Conservation (phyloP, 225 moss, liverwort and hornwort genomes). For the Physcomitrium patens region DNA sequence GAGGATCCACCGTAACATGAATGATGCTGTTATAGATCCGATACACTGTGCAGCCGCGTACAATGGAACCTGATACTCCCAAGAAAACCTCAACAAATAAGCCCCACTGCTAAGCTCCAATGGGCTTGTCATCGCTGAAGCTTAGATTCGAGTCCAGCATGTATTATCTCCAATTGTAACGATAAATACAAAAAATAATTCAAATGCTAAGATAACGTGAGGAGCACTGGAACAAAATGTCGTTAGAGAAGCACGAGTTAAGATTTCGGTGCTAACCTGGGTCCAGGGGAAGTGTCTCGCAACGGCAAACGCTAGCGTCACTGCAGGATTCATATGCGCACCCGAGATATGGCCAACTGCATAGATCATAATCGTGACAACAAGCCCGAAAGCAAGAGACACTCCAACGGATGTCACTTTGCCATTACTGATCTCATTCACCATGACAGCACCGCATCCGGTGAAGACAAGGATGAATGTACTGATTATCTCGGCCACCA, state of each 20-base stretch:
- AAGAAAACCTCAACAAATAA: background rate
- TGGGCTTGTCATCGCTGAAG: no score
- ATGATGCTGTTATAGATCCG: constrained; percentile 55
- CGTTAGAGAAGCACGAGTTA: no score
- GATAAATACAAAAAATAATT: no score
- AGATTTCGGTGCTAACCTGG: constrained; percentile 25
- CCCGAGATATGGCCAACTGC: constrained; percentile 63
- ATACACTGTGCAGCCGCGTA: constrained; percentile 69
- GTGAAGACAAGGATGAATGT: constrained; percentile 66
- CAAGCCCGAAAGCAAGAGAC: constrained; percentile 52
- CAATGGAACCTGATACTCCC: constrained; percentile 63
- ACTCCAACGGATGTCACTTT: constrained; percentile 55
- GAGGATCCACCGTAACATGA: constrained; percentile 60
- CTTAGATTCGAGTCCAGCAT: no score
- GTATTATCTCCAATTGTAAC: no score
- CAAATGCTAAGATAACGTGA: no score
- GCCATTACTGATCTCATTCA: constrained; percentile 50
- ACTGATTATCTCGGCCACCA: constrained; percentile 51
- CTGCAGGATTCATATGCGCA: constrained; percentile 63
- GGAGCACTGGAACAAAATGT: background rate
- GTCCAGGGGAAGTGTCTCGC: constrained; percentile 54
- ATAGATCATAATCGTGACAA: constrained; percentile 59
- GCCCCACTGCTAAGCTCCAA: no score
- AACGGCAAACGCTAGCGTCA: constrained; percentile 53
- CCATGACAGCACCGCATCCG: constrained; percentile 63